A percentile compares a stretch with the other conserved stretches of the same genome.
Conservation (phyloP, 441 rosid species). For the Eutrema salsugineum region DNA sequence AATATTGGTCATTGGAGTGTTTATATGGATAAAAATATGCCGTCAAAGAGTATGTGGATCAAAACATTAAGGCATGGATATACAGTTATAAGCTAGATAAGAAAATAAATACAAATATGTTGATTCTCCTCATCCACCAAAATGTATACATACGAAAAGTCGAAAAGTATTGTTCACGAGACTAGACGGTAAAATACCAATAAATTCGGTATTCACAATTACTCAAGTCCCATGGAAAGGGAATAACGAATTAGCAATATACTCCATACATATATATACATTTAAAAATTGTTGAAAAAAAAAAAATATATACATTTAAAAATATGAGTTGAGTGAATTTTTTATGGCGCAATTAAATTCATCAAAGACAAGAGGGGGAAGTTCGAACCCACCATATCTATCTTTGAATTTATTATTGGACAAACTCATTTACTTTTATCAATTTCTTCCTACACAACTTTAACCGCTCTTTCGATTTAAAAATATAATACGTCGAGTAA, state of each 20-base stretch:
- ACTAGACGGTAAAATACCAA: background rate
- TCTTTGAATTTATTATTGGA: background rate
- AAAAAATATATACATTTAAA: too few species aligned
- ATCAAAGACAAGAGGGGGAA: background rate
- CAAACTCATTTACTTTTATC: background rate
- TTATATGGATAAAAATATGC: background rate
- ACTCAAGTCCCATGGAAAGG: conserved; percentile 15
- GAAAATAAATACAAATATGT: background rate
- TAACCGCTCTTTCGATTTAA: background rate
- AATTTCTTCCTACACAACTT: too few species aligned
- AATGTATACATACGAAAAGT: background rate
- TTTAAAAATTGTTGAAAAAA: too few species aligned
- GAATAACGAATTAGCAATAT: background rate
- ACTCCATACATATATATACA: background rate
- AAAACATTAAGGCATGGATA: background rate
- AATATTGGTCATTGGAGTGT: background rate
- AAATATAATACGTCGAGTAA: background rate
- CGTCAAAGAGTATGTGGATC: background rate
- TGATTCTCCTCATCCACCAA: background rate
- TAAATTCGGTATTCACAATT: conserved; percentile 6
- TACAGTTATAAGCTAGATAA: background rate
- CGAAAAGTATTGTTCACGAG: conserved; percentile 10
- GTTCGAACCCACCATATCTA: background rate
- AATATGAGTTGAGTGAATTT: background rate
- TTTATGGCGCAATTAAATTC: background rate